Percentiles rank a stretch among this genome's conserved stretches.
Conservation (phyloP, 805 yeast genomes). For the Ogataea paradorogensis region DNA sequence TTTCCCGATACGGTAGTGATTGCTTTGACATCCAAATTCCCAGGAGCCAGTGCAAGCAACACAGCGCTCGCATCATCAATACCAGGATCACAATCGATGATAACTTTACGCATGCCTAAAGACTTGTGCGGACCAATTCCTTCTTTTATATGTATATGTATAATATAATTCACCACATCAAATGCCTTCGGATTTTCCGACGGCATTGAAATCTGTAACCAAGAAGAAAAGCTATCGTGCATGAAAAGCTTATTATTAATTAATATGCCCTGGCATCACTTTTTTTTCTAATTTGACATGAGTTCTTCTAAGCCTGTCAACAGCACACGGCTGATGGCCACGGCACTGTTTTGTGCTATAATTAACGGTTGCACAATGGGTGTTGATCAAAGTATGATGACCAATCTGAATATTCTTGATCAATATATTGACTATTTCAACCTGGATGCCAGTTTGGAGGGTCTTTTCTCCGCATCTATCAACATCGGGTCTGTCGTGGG, state of each 20-base stretch:
- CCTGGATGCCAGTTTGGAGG: constrained; percentile 23
- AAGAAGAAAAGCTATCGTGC: not conserved
- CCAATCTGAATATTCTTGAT: constrained; percentile 27
- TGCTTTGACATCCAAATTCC: constrained; percentile 25
- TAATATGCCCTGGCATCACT: not conserved
- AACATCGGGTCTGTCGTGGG: constrained; percentile 28
- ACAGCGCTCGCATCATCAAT: constrained; percentile 29
- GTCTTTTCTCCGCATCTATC: constrained; percentile 29
- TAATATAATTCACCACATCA: not conserved
- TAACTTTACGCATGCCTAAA: constrained; percentile 14
- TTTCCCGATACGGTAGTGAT: constrained; percentile 31
- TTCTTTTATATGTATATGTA: too few species aligned
- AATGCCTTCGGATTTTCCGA: constrained; percentile 12
- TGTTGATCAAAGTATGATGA: constrained; percentile 29
- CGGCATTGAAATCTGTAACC: not conserved
- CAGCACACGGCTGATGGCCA: constrained; percentile 20
- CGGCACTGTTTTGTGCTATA: constrained; percentile 24
- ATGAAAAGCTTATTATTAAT: not conserved
- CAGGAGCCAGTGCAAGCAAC: constrained; percentile 24
- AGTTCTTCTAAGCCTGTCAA: constrained; percentile 9
- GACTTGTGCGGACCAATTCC: not conserved
- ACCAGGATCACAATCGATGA: constrained; percentile 31
- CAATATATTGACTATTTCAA: constrained; percentile 24
- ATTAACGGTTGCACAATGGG: constrained; percentile 30
- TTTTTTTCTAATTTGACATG: not conserved